Percentiles rank a stretch among this genome's conserved stretches.
Conservation (phyloP, 2,329 filamentous ascomycete species). For the Cytospora leucostoma region DNA sequence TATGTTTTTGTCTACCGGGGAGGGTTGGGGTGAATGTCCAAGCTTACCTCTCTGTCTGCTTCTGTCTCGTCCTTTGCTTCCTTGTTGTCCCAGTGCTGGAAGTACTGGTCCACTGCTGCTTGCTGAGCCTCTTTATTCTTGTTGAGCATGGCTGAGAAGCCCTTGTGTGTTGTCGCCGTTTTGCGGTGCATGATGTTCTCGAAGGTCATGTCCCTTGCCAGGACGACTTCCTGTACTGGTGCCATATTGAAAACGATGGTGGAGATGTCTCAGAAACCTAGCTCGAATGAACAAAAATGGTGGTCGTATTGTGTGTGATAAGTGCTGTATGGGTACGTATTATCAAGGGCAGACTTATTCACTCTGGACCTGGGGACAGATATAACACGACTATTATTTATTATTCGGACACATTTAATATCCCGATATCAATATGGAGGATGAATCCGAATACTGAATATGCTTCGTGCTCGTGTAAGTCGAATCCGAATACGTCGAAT, state of each 20-base stretch:
- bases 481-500: conserved; percentile 10
- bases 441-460: conserved; percentile 13
- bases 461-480: conserved; percentile 13
- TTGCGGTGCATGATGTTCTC: conserved; percentile 26
- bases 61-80: conserved; percentile 27
- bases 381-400: too few species aligned
- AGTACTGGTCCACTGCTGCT: conserved; percentile 25
- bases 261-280: too few species aligned
- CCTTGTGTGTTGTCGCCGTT: conserved; percentile 20
- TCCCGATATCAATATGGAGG: neutral
- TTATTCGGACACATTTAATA: neutral
- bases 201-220: conserved; percentile 24
- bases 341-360: neutral
- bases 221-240: conserved; percentile 12
- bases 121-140: conserved; percentile 27
- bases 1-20: neutral
- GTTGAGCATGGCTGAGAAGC: conserved; percentile 28
- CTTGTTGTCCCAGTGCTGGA: conserved; percentile 30
- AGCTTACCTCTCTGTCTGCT: conserved; percentile 23
- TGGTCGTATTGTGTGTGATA: too few species aligned
- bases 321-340: neutral
- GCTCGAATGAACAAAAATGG: too few species aligned
- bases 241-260: conserved; percentile 12
- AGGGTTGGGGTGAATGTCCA: too few species aligned
- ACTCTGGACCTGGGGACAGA: neutral